A percentile compares a stretch with the other conserved stretches of the same genome.
phyloP scores from a whole-genome alignment of 2,329 filamentous ascomycete genomes.

The Pseudophaeomoniella oleicola region DNA sequence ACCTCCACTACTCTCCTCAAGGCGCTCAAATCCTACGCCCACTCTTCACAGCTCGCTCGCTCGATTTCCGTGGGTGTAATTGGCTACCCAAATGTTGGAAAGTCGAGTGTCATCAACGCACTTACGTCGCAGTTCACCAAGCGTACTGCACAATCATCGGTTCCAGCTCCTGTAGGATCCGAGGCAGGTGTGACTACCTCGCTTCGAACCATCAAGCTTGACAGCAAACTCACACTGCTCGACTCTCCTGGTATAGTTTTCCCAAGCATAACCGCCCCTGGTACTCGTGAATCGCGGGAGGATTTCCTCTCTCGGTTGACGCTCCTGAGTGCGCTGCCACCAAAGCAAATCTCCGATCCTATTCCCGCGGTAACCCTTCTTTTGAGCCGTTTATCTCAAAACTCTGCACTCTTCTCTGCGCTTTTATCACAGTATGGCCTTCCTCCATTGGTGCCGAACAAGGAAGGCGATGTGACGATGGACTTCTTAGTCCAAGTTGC shows the following conservation, averaged over 20 bases:
- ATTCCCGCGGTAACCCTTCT: constrained; percentile 74
- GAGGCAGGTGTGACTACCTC: constrained; percentile 86
- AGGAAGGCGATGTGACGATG: constrained; percentile 61
- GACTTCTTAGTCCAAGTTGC: constrained; percentile 94
- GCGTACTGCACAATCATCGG: constrained; percentile 43
- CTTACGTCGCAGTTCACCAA: constrained; percentile 61
- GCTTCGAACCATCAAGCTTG: constrained; percentile 80
- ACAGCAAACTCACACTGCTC: constrained; percentile 84
- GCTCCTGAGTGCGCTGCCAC: constrained; percentile 80
- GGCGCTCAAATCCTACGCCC: constrained; percentile 78
- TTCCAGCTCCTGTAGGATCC: constrained; percentile 68
- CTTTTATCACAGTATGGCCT: constrained; percentile 74
- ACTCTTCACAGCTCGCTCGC: constrained; percentile 70
- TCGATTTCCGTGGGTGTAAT: constrained; percentile 86
- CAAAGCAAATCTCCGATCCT: constrained; percentile 87
- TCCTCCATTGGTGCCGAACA: constrained; percentile 53
- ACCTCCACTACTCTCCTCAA: constrained; percentile 77
- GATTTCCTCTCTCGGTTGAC: constrained; percentile 56
- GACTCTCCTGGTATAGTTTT: constrained; percentile 94
- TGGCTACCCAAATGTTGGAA: constrained; percentile 90
- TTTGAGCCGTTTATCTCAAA: constrained; percentile 62
- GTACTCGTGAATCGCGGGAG: constrained; percentile 25
- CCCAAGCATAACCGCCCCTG: constrained; percentile 40
- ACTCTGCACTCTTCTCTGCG: constrained; percentile 60
- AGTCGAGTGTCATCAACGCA: constrained; percentile 92